phyloP scores from a whole-genome alignment of 306 rosid species.

The Begonia fuchsioides region DNA sequence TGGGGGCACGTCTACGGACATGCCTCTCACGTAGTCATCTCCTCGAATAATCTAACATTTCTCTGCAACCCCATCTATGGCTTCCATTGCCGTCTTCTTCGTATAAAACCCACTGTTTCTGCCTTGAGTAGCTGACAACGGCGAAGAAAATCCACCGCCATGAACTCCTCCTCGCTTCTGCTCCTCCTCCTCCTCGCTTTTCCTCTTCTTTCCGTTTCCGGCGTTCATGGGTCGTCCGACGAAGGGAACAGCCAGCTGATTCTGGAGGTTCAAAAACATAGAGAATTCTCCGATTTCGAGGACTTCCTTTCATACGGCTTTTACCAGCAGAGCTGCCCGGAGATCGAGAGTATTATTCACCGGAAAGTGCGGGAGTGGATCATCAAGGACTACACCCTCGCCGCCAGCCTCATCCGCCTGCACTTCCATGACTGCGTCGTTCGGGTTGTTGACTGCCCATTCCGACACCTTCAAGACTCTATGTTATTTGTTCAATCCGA shows the following conservation, averaged over 20 bases:
- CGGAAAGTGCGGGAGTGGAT: conserved; percentile 39
- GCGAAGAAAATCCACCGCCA: not conserved
- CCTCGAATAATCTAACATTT: no score
- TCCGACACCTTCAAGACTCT: no score
- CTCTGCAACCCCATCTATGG: no score
- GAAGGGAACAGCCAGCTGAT: conserved; percentile 5
- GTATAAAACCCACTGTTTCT: no score
- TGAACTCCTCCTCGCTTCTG: no score
- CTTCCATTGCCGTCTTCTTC: no score
- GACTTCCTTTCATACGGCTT: conserved; percentile 34
- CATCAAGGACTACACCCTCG: conserved; percentile 34
- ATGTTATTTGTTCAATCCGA: not conserved
- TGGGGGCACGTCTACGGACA: no score
- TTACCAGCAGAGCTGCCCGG: conserved; percentile 45
- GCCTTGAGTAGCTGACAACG: no score
- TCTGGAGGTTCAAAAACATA: conserved; percentile 27
- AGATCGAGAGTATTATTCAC: conserved; percentile 42
- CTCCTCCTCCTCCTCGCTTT: conserved; percentile 13
- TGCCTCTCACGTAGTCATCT: no score
- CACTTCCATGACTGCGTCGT: conserved; percentile 82
- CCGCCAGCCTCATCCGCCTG: conserved; percentile 55
- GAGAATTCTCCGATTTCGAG: conserved; percentile 16
- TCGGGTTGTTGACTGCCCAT: conserved; percentile 37
- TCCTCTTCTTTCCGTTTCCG: conserved; percentile 17
- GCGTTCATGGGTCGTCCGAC: conserved; percentile 3